Conservation (phyloP, 2,329 filamentous ascomycete genomes). For the Aspergillus sp. region DNA sequence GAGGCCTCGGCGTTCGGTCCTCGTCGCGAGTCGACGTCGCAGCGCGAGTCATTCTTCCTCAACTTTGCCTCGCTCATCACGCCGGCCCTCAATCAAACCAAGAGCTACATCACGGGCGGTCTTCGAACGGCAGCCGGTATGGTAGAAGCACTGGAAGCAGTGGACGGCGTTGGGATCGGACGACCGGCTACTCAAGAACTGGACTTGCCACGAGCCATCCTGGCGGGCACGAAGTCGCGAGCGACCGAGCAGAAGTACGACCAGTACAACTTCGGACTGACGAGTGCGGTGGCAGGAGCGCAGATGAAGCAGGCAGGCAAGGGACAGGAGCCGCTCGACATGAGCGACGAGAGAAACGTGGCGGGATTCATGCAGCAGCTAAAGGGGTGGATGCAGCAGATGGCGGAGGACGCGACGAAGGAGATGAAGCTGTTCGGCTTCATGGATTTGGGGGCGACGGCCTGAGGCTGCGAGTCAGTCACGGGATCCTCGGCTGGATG, state of each 20-base stretch:
- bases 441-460: too few species aligned
- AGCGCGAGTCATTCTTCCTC: slow-evolving; percentile 60
- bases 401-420: too few species aligned
- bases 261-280: slow-evolving; percentile 53
- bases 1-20: slow-evolving; percentile 54
- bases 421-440: too few species aligned
- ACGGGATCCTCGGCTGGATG: background rate
- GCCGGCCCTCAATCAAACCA: slow-evolving; percentile 51
- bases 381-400: too few species aligned
- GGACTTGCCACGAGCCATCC: slow-evolving; percentile 26
- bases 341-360: slow-evolving; percentile 30
- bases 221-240: slow-evolving; percentile 42
- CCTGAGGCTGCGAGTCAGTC: too few species aligned
- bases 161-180: slow-evolving; percentile 62
- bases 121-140: slow-evolving; percentile 57
- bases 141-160: slow-evolving; percentile 56
- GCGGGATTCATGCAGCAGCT: too few species aligned
- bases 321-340: slow-evolving; percentile 54
- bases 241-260: slow-evolving; percentile 51
- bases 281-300: slow-evolving; percentile 48
- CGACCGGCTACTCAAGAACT: slow-evolving; percentile 55
- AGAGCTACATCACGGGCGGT: slow-evolving; percentile 60
- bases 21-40: slow-evolving; percentile 54
- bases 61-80: slow-evolving; percentile 59
- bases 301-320: slow-evolving; percentile 56